Conservation (phyloP, 108 stramenopile species). For the Skeletonema tropicum region DNA sequence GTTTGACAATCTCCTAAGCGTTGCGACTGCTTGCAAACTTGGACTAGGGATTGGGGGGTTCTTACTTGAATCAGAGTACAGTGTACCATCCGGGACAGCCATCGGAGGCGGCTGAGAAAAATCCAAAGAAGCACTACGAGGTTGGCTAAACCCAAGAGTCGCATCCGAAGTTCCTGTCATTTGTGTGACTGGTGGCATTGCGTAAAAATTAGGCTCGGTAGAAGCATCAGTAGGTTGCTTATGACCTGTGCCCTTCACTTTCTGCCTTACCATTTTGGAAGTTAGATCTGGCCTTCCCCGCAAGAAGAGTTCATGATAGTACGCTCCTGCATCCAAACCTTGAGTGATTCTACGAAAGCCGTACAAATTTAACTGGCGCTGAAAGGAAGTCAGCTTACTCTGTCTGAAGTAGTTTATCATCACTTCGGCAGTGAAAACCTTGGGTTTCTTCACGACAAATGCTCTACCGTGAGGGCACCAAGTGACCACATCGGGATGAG, state of each 20-base stretch:
- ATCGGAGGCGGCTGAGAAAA: background rate
- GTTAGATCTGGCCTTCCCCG: slow-evolving; percentile 76
- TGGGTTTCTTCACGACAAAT: slow-evolving; percentile 85
- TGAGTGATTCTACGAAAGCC: slow-evolving; percentile 91
- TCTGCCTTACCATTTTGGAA: slow-evolving; percentile 81
- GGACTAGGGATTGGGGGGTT: background rate
- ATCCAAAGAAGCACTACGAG: background rate
- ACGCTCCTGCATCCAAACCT: slow-evolving; percentile 84
- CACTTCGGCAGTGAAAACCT: slow-evolving; percentile 81
- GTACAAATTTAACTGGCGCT: slow-evolving; percentile 91
- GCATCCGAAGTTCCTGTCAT: background rate
- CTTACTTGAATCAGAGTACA: background rate
- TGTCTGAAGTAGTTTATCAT: slow-evolving; percentile 91
- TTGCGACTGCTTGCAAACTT: background rate
- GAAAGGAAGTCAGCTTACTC: slow-evolving; percentile 83
- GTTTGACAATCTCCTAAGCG: background rate
- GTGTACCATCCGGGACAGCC: background rate
- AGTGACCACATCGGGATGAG: slow-evolving; percentile 48
- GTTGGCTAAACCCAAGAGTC: background rate
- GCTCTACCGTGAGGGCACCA: slow-evolving; percentile 88
- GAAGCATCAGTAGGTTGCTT: slow-evolving; percentile 85
- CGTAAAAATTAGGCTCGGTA: slow-evolving; percentile 87
- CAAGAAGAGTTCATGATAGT: slow-evolving; percentile 88
- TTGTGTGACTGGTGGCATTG: slow-evolving; percentile 49
- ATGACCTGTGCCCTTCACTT: slow-evolving; percentile 90